Evolutionary conservation across 2,329 filamentous ascomycete genomes (phyloP).

Genomic region (Colletotrichum eremochloae): DNA sequence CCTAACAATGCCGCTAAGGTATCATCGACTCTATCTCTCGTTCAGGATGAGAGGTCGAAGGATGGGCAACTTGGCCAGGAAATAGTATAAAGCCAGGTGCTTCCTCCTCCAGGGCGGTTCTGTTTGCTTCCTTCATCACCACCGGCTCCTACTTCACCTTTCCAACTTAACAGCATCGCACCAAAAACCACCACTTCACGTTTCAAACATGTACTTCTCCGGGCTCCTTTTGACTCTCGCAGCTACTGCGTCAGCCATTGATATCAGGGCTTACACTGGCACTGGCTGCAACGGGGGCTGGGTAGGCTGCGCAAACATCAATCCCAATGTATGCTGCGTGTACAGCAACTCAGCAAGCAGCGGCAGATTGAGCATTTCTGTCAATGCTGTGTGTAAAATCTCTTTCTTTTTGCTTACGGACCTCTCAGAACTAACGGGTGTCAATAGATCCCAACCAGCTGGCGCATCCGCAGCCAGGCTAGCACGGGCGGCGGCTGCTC

Average conservation of each 20-base stretch:
- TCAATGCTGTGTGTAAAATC: constrained; percentile 23
- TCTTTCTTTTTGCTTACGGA: not conserved
- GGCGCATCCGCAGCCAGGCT: constrained; percentile 23
- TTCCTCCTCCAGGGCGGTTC: not conserved
- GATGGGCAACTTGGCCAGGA: not conserved
- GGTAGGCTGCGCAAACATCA: constrained; percentile 6
- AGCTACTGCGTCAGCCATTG: constrained; percentile 27
- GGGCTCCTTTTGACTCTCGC: constrained; percentile 13
- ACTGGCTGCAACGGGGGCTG: not conserved
- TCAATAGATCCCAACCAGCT: constrained; percentile 28
- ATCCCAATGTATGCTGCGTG: constrained; percentile 32
- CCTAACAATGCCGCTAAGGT: not conserved
- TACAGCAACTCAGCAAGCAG: constrained; percentile 14
- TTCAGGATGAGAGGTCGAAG: constrained; percentile 1
- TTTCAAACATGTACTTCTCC: constrained; percentile 26
- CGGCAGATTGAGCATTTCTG: constrained; percentile 16
- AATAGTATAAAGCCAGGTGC: constrained; percentile 12
- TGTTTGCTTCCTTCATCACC: constrained; percentile 1
- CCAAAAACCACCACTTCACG: not conserved
- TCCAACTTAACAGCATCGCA: constrained; percentile 1
- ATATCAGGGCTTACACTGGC: constrained; percentile 16
- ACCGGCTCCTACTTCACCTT: constrained; percentile 5
- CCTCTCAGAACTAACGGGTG: not conserved
- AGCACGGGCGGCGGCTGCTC: constrained; percentile 21
- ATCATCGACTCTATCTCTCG: not conserved